These are phyloP conservation scores for Leccinum fibrillosum DNA, from an alignment of 768 basidiomycete species.

Conservation along the genomic window DNA sequence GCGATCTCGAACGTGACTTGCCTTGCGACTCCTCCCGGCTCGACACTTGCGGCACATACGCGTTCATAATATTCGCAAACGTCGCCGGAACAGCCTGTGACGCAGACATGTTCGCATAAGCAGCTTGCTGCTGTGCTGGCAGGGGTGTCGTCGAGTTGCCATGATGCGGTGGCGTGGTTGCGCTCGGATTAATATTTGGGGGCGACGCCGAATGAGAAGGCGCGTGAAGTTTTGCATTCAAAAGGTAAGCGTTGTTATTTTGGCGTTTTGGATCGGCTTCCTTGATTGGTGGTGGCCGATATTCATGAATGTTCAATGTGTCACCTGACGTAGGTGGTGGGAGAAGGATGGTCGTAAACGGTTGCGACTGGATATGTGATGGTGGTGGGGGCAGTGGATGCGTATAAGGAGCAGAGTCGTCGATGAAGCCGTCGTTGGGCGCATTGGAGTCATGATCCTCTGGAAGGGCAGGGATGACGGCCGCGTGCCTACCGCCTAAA, in stretches of 20 bases:
- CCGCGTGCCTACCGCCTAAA: slow-evolving; percentile 77
- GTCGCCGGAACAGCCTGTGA: slow-evolving; percentile 44
- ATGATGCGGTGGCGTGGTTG: slow-evolving; percentile 18
- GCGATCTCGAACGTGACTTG: slow-evolving; percentile 27
- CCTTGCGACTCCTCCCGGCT: slow-evolving; percentile 22
- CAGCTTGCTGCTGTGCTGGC: slow-evolving; percentile 17
- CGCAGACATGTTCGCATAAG: slow-evolving; percentile 16
- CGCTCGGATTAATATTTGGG: slow-evolving; percentile 19
- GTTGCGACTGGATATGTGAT: slow-evolving; percentile 20
- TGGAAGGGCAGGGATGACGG: slow-evolving; percentile 76
- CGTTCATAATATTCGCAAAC: slow-evolving; percentile 70
- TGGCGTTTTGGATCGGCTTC: slow-evolving; percentile 21
- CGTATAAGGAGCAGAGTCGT: slow-evolving; percentile 21
- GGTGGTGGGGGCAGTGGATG: slow-evolving; percentile 15
- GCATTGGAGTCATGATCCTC: slow-evolving; percentile 61
- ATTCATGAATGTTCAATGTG: slow-evolving; percentile 32
- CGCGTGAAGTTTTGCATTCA: slow-evolving; percentile 10
- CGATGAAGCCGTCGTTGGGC: slow-evolving; percentile 20
- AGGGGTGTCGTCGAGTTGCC: slow-evolving; percentile 7
- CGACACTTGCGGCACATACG: slow-evolving; percentile 45
- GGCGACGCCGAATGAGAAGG: slow-evolving; percentile 23
- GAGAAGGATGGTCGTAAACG: slow-evolving; percentile 31
- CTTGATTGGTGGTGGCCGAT: slow-evolving; percentile 26
- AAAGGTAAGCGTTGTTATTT: slow-evolving; percentile 9
- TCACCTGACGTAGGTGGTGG: slow-evolving; percentile 27